Evolutionary conservation across 805 yeast species (phyloP), one percentile per base, ranked within the genome.

Genomic region (Clavispora asparagi): DNA sequence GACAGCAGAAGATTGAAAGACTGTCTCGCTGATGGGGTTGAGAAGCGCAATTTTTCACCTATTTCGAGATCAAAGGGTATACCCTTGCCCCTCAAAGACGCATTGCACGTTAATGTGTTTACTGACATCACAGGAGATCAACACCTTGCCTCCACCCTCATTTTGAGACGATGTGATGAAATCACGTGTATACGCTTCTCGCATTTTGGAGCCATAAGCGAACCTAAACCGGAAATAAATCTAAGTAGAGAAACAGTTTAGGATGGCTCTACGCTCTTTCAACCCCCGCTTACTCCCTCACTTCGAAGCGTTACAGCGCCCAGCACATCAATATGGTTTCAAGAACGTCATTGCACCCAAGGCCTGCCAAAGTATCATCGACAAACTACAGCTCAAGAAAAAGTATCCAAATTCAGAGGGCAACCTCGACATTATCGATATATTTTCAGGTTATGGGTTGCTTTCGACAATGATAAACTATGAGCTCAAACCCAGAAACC

Each of bases 401-500:
- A 54, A 63, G 52, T 66, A 67, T 61, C 57, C 67, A 43, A 53
- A 71, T 59, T 54, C 65, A 6, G 25, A 47, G 14, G 58, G 60
- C n/a, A 63, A 62, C 23, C 66, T 76, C 23, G 76, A 76, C 48
- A 73, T 86, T 0, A 57, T 85, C 6, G 91, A 85, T 51, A 67
- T 80, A 10, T 80, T 81, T 52, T 70, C 85, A 0, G 83, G 85
- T 1, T 71, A 76, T 29, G 81, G 86, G 5, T 65, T 82, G 1
- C 78, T 84, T 54, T 76, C 91, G 0, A 69, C 82, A 1, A 77
- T 82, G 50, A 57, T 91, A n/a, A 73, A 86, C 60, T 73, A 81
- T 44, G 70, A 68, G 28, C 64, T 85, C 12, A 64, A 75, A 35
- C 97, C 97, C 0, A 61, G 66, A 30, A 78, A 75, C 26, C 90